Evolutionary conservation across 1,284 basidiomycete species (phyloP).

Genomic region (Amylostereum chailletii): DNA sequence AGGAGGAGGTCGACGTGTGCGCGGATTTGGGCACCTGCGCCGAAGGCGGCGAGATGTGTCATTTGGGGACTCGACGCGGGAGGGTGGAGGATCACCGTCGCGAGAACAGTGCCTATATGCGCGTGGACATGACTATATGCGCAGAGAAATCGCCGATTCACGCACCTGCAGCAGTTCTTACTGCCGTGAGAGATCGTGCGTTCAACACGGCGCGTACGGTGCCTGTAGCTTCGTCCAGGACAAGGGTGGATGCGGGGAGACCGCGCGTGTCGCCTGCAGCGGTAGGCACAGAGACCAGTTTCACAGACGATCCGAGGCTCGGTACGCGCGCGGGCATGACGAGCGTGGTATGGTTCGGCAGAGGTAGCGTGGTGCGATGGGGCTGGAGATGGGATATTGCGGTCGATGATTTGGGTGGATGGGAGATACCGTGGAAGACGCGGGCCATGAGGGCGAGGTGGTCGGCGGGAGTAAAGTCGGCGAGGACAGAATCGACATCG

Average conservation of each 20-base stretch:
- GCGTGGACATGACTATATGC: too few species aligned
- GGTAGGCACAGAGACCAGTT: conserved; percentile 65
- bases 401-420: conserved; percentile 3
- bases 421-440: conserved; percentile 31
- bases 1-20: conserved; percentile 62
- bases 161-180: conserved; percentile 75
- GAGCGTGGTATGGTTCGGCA: conserved; percentile 42
- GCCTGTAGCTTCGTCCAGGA: conserved; percentile 67
- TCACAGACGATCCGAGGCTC: conserved; percentile 45
- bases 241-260: conserved; percentile 67
- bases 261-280: conserved; percentile 36
- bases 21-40: conserved; percentile 64
- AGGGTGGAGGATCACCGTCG: conserved; percentile 44
- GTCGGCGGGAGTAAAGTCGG: conserved; percentile 30
- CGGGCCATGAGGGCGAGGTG: conserved; percentile 46
- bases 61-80: conserved; percentile 24
- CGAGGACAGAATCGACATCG: conserved; percentile 38
- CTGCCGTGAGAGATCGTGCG: conserved; percentile 65
- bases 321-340: conserved; percentile 66
- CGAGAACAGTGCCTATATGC: conserved; percentile 60
- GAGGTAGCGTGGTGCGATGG: conserved; percentile 40
- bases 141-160: neutral
- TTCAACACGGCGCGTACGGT: conserved; percentile 67
- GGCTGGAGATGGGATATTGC: conserved; percentile 27
- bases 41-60: conserved; percentile 54